Evolutionary conservation across 306 rosid species (phyloP).

Genomic region (Rosa rugosa): DNA sequence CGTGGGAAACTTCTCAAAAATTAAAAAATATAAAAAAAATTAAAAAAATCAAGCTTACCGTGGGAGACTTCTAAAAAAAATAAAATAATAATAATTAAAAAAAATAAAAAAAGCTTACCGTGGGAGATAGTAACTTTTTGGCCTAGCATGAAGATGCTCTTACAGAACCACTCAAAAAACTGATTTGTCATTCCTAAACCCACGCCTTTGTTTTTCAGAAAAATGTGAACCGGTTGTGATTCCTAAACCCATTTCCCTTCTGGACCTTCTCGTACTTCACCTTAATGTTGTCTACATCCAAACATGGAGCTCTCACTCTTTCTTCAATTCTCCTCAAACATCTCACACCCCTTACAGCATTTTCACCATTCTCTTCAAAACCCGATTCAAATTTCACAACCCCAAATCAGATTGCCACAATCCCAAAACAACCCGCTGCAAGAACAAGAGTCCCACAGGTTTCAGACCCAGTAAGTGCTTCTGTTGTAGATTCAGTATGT

Average conservation of each 20-base stretch:
- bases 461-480: conserved; percentile 20
- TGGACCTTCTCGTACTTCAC: neutral
- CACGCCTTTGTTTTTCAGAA: too few relatives aligned
- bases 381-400: conserved; percentile 21
- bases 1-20: too few relatives aligned
- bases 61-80: too few relatives aligned
- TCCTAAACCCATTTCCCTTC: neutral
- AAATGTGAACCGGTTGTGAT: neutral
- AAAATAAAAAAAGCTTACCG: too few relatives aligned
- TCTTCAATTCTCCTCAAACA: conserved; percentile 19
- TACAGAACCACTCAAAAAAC: too few relatives aligned
- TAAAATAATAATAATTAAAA: too few relatives aligned
- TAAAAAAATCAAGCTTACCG: too few relatives aligned
- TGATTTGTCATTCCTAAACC: too few relatives aligned
- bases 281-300: conserved; percentile 26
- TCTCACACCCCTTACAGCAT: neutral
- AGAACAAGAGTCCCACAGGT: conserved; percentile 22
- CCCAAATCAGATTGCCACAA: conserved; percentile 17
- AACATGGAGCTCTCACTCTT: conserved; percentile 21
- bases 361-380: conserved; percentile 31
- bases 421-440: conserved; percentile 24
- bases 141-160: too few relatives aligned
- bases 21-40: too few relatives aligned
- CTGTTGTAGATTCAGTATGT: conserved; percentile 30
- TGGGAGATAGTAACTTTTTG: too few relatives aligned